phyloP scores from a whole-genome alignment of 352 stramenopile species.

The Phytopythium ostracodes region DNA sequence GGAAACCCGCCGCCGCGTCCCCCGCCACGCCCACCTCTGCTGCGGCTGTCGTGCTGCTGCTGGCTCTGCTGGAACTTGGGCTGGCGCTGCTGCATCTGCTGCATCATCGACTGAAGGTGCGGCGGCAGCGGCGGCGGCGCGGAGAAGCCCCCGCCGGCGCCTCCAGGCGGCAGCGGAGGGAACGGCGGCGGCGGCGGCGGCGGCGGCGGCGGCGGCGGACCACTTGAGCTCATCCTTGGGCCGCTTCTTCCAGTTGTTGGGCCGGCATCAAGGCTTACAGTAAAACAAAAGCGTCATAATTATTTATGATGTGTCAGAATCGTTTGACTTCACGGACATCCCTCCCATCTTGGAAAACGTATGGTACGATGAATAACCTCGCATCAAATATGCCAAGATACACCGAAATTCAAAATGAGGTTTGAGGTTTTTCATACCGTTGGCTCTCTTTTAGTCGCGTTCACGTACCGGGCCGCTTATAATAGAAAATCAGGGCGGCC shows the following conservation, averaged over 20 bases:
- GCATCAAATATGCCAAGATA: not conserved
- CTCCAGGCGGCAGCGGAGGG: constrained; percentile 10
- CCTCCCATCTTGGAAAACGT: no score
- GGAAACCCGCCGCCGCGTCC: constrained; percentile 15
- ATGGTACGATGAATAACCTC: not conserved
- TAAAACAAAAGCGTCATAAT: no score
- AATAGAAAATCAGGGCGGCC: not conserved
- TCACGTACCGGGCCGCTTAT: not conserved
- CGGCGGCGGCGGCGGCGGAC: constrained; percentile 13
- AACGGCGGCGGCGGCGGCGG: constrained; percentile 22
- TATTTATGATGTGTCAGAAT: no score
- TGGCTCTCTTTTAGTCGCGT: not conserved
- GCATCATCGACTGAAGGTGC: constrained; percentile 52
- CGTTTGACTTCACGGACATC: no score
- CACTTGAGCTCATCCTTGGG: constrained; percentile 4
- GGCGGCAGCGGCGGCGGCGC: constrained; percentile 24
- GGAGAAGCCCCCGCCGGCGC: not conserved
- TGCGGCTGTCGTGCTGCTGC: constrained; percentile 3
- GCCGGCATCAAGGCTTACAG: no score
- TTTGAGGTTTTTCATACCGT: constrained; percentile 5
- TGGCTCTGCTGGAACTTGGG: constrained; percentile 28
- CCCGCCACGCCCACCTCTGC: not conserved
- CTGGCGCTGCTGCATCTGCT: constrained; percentile 40
- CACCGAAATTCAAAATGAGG: not conserved
- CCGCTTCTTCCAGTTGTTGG: not conserved